These are phyloP conservation scores for Stagonosporopsis rhizophila DNA, from an alignment of 2,329 filamentous ascomycete species.

Conservation along the genomic window DNA sequence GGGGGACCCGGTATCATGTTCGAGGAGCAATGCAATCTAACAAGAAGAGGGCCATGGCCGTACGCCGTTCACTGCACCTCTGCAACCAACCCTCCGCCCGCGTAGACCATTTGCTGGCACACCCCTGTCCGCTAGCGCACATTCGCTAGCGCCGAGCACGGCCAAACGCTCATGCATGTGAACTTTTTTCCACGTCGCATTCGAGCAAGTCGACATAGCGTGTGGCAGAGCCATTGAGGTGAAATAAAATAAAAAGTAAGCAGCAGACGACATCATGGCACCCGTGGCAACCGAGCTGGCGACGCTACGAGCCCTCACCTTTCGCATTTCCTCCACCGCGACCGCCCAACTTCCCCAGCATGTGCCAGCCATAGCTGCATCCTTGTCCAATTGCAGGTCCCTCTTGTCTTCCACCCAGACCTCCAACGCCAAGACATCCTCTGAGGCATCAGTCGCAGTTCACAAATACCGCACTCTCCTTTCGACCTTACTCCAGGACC, in stretches of 20 bases:
- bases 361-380: constrained; percentile 70
- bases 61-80: constrained; percentile 31
- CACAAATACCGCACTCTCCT: constrained; percentile 84
- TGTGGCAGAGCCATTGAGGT: not conserved
- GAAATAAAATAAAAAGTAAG: not conserved
- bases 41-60: constrained; percentile 30
- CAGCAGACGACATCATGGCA: constrained; percentile 29
- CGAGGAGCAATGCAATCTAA: constrained; percentile 31
- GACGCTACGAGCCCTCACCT: constrained; percentile 60
- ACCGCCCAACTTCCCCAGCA: constrained; percentile 76
- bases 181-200: constrained; percentile 31
- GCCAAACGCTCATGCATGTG: constrained; percentile 28
- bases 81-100: constrained; percentile 21
- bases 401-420: constrained; percentile 68
- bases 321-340: constrained; percentile 74
- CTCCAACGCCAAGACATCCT: constrained; percentile 65
- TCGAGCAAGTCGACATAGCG: not conserved
- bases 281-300: constrained; percentile 37
- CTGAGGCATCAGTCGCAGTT: constrained; percentile 73
- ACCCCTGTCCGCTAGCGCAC: constrained; percentile 29
- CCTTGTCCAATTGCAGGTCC: constrained; percentile 61
- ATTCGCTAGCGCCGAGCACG: constrained; percentile 18
- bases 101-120: constrained; percentile 21
- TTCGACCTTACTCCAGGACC: constrained; percentile 78
- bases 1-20: constrained; percentile 40